Conservation (phyloP, 495 filamentous ascomycete genomes). For the Neurospora hispaniola region DNA sequence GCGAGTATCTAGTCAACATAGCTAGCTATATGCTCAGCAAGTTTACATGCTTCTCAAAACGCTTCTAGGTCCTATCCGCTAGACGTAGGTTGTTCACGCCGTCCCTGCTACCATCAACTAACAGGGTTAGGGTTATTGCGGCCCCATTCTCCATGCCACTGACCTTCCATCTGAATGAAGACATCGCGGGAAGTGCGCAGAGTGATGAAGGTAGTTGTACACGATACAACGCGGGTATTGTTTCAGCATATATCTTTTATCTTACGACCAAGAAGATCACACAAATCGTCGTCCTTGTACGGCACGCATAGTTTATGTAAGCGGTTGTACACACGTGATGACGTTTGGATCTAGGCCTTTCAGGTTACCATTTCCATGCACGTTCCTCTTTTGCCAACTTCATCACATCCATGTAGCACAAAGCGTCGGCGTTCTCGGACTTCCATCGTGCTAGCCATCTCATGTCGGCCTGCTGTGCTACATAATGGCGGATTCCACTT, state of each 20-base stretch:
- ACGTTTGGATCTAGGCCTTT: background rate
- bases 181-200: background rate
- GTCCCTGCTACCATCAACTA: background rate
- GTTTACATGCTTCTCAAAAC: background rate
- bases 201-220: background rate
- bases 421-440: background rate
- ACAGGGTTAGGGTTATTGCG: background rate
- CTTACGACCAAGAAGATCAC: background rate
- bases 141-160: background rate
- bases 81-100: background rate
- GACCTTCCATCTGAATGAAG: background rate
- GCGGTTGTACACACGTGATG: background rate
- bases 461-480: background rate
- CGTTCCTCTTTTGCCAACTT: background rate
- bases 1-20: background rate
- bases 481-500: background rate
- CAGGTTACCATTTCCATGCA: background rate
- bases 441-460: background rate
- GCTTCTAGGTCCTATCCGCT: background rate
- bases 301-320: background rate
- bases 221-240: background rate
- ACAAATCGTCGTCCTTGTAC: background rate
- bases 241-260: background rate
- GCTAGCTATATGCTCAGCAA: background rate
- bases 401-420: background rate